Percentiles rank a stretch among this genome's conserved stretches.
These are phyloP conservation scores for Fusarium luffae DNA, from an alignment of 2,329 filamentous ascomycete genomes.

Conservation along the genomic window DNA sequence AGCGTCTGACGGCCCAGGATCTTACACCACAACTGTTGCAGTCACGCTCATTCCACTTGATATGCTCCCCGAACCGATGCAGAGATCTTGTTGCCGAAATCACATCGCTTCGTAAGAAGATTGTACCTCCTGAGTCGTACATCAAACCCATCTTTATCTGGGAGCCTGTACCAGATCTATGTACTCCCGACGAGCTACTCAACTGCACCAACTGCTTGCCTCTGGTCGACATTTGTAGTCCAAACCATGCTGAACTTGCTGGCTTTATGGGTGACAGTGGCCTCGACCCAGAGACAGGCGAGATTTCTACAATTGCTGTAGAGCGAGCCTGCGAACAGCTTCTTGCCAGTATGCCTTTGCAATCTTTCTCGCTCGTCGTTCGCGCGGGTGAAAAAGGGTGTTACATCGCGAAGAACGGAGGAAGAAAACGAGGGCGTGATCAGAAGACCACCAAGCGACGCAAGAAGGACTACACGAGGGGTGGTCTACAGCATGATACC, in stretches of 20 bases:
- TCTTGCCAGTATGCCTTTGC: slow-evolving; percentile 70
- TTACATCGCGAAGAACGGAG: slow-evolving; percentile 69
- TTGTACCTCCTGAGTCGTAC: slow-evolving; percentile 51
- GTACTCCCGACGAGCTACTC: slow-evolving; percentile 74
- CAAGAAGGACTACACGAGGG: slow-evolving; percentile 60
- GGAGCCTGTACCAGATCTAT: slow-evolving; percentile 94
- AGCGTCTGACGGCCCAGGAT: slow-evolving; percentile 79
- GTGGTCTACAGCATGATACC: slow-evolving; percentile 67
- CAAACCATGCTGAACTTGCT: slow-evolving; percentile 91
- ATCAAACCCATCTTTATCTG: slow-evolving; percentile 82
- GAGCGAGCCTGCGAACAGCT: slow-evolving; percentile 72
- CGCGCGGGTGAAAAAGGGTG: slow-evolving; percentile 79
- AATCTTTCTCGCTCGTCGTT: slow-evolving; percentile 74
- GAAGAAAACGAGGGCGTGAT: slow-evolving; percentile 56
- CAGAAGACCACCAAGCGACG: slow-evolving; percentile 47
- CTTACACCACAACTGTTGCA: slow-evolving; percentile 74
- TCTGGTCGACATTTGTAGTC: slow-evolving; percentile 72
- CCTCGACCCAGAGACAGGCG: slow-evolving; percentile 64
- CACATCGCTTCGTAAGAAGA: slow-evolving; percentile 63
- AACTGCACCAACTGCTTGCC: slow-evolving; percentile 73
- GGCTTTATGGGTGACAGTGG: slow-evolving; percentile 78
- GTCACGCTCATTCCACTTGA: slow-evolving; percentile 85
- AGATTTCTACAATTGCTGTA: slow-evolving; percentile 62
- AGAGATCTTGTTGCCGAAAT: slow-evolving; percentile 81
- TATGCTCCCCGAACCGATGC: slow-evolving; percentile 83